Evolutionary conservation across 1,284 basidiomycete genomes (phyloP).

Genomic region (Mycena citricolor): DNA sequence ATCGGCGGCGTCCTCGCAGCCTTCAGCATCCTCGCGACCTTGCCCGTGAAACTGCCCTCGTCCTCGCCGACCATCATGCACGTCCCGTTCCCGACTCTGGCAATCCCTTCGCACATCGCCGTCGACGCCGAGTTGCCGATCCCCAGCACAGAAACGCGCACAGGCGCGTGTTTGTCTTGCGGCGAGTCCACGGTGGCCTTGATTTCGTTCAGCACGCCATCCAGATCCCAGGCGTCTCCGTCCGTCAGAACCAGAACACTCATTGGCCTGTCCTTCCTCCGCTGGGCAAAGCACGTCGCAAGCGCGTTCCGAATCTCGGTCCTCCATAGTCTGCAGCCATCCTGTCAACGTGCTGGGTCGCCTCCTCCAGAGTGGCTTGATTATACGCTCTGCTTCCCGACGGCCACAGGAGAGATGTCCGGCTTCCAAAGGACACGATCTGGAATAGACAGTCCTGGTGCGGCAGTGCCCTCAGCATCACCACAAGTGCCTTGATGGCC

Average conservation of each 20-base stretch:
- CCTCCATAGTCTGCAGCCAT: constrained; percentile 19
- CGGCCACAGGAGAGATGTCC: constrained; percentile 13
- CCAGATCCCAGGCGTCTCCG: constrained; percentile 27
- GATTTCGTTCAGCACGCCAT: constrained; percentile 6
- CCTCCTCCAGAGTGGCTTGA: constrained; percentile 14
- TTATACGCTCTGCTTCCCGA: constrained; percentile 12
- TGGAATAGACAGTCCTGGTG: constrained; percentile 16
- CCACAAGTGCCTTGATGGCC: constrained; percentile 17
- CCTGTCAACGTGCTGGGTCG: constrained; percentile 15
- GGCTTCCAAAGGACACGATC: constrained; percentile 17
- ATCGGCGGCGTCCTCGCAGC: constrained; percentile 12
- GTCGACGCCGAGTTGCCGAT: constrained; percentile 19
- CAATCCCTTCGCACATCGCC: constrained; percentile 21
- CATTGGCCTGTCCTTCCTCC: constrained; percentile 9
- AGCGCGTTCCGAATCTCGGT: constrained; percentile 15
- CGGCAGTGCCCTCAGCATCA: constrained; percentile 19
- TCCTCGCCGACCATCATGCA: constrained; percentile 15
- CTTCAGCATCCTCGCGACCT: constrained; percentile 16
- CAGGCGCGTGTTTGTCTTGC: constrained; percentile 1
- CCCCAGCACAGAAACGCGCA: constrained; percentile 15
- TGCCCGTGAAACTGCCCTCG: constrained; percentile 15
- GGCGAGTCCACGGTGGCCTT: constrained; percentile 6
- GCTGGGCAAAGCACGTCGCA: background rate
- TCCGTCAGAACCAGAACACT: constrained; percentile 15
- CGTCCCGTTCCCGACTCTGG: constrained; percentile 15